Conservation (phyloP, 306 rosid species). For the Herpetospermum pedunculosum region DNA sequence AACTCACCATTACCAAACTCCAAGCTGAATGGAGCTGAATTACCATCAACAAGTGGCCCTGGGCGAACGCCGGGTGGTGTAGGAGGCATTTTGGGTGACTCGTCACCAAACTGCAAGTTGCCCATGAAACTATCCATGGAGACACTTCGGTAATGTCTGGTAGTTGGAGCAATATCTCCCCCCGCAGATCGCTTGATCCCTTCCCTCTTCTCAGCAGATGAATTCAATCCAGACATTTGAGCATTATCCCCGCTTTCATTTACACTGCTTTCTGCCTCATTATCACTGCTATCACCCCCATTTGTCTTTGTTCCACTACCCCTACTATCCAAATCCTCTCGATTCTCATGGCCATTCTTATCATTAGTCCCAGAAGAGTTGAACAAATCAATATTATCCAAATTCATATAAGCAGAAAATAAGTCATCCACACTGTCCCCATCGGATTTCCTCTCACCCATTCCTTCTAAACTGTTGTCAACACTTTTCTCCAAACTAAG, state of each 20-base stretch:
- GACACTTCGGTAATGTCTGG: slow-evolving; percentile 67
- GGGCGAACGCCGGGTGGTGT: slow-evolving; percentile 45
- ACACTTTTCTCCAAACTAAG: slow-evolving; percentile 35
- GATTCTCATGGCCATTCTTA: slow-evolving; percentile 53
- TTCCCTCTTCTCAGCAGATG: slow-evolving; percentile 52
- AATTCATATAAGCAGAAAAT: slow-evolving; percentile 80
- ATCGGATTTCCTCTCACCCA: slow-evolving; percentile 81
- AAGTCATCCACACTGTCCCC: slow-evolving; percentile 84
- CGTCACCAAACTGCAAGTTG: slow-evolving; percentile 64
- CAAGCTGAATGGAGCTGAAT: slow-evolving; percentile 58
- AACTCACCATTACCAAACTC: slow-evolving; percentile 92
- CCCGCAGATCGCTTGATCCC: slow-evolving; percentile 70
- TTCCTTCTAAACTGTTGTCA: slow-evolving; percentile 48
- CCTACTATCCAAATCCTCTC: slow-evolving; percentile 90
- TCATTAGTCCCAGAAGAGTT: slow-evolving; percentile 69
- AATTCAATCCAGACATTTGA: slow-evolving; percentile 28
- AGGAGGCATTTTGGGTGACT: slow-evolving; percentile 55
- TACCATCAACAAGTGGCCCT: slow-evolving; percentile 45
- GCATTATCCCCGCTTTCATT: slow-evolving; percentile 48
- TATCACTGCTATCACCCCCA: slow-evolving; percentile 85
- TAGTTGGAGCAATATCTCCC: slow-evolving; percentile 58
- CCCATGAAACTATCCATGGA: slow-evolving; percentile 94
- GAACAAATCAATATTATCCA: slow-evolving; percentile 60
- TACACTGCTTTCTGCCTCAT: slow-evolving; percentile 78
- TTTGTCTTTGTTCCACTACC: slow-evolving; percentile 81